phyloP scores from a whole-genome alignment of 2,329 filamentous ascomycete genomes.

The Claviceps sorghi region DNA sequence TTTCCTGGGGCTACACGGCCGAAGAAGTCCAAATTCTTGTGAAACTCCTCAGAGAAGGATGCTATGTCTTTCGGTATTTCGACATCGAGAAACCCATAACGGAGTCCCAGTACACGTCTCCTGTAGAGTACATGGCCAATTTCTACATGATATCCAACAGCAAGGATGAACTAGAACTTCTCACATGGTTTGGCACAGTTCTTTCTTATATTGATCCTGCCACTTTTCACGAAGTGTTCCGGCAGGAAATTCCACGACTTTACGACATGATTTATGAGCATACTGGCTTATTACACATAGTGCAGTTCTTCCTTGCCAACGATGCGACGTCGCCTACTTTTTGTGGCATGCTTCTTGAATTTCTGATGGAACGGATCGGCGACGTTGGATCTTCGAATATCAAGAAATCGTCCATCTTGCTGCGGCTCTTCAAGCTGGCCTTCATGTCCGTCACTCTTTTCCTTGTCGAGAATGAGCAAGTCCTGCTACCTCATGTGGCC shows the following conservation, averaged over 20 bases:
- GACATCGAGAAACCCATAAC: conserved; percentile 66
- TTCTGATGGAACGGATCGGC: conserved; percentile 91
- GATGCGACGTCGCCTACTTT: conserved; percentile 96
- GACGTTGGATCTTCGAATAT: conserved; percentile 87
- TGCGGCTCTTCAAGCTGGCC: conserved; percentile 91
- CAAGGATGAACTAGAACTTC: conserved; percentile 91
- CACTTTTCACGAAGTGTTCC: conserved; percentile 96
- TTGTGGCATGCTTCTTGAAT: conserved; percentile 93
- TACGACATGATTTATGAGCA: conserved; percentile 98
- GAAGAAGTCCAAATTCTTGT: conserved; percentile 95
- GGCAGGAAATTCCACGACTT: conserved; percentile 88
- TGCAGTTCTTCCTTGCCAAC: conserved; percentile 96
- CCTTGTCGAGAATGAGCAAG: conserved; percentile 84
- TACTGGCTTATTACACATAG: conserved; percentile 81
- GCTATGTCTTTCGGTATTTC: conserved; percentile 94
- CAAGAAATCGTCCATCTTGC: conserved; percentile 79
- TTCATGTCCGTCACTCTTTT: conserved; percentile 99
- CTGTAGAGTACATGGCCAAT: conserved; percentile 84
- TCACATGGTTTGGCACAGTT: conserved; percentile 95
- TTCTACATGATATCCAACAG: conserved; percentile 88
- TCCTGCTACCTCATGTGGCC: conserved; percentile 87
- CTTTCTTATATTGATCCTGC: conserved; percentile 98
- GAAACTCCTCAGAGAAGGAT: conserved; percentile 93
- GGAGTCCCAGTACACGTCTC: conserved; percentile 62
- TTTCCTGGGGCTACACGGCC: conserved; percentile 90